Evolutionary conservation across 2,329 filamentous ascomycete genomes (phyloP).

Genomic region (Microcera coccophila): DNA sequence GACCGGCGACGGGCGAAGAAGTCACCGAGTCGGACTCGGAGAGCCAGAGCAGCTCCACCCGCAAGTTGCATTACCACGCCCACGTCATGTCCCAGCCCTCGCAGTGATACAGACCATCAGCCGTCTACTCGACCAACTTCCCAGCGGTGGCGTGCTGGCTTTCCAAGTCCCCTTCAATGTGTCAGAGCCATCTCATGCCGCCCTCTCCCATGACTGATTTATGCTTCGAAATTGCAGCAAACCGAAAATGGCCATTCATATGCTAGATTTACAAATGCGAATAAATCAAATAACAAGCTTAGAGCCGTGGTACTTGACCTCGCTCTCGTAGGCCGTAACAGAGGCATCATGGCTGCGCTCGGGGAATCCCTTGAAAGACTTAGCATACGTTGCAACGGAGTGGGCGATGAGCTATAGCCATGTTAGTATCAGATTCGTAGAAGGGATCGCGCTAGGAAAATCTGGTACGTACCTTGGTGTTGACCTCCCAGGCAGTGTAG

Average conservation of each 20-base stretch:
- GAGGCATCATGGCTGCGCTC: conserved; percentile 40
- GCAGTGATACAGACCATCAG: too few species aligned
- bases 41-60: conserved; percentile 15
- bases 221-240: too few species aligned
- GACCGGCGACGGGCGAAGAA: neutral
- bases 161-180: too few species aligned
- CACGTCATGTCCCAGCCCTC: too few species aligned
- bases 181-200: too few species aligned
- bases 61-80: conserved; percentile 12
- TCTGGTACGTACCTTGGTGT: conserved; percentile 49
- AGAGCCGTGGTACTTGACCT: conserved; percentile 47
- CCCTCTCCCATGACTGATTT: too few species aligned
- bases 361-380: conserved; percentile 63
- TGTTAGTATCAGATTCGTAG: conserved; percentile 13
- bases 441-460: too few species aligned
- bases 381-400: conserved; percentile 66
- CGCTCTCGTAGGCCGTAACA: conserved; percentile 30
- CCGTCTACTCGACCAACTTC: too few species aligned
- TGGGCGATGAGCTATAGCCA: conserved; percentile 59
- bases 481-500: conserved; percentile 56
- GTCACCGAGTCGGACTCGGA: conserved; percentile 7
- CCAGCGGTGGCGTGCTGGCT: too few species aligned
- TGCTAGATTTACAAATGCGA: neutral
- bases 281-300: conserved; percentile 42
- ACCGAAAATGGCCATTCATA: neutral